Evolutionary conservation across 305 asterid species (phyloP), one percentile per base, ranked within the genome.

Genomic region (Fraxinus albicans): DNA sequence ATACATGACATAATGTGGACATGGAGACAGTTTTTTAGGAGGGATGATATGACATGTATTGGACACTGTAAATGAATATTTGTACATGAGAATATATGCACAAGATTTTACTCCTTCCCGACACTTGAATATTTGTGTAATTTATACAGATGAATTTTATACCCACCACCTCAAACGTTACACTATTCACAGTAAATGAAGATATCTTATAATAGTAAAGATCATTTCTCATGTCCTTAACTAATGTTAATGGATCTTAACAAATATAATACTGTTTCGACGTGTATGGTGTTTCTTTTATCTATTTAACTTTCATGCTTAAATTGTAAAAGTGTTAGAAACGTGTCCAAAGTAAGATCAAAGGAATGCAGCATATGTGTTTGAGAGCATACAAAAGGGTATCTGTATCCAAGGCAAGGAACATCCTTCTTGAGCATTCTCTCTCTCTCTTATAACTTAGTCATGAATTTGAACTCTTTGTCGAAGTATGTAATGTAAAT

Each of bases 401-500:
- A 33, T 72, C 25, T 19, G 4, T 72, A 33, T 72, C 44, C 1
- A 10, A 33, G 76, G 36, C 42, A 72, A n/a, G 77, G 44, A 72
- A 33, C 77, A 72, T 72, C 23, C 76, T 70, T 70, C 75, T 29
- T 29, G 19, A 69, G 75, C 75, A 67, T 13, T 23, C 36, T 27
- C 38, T 3, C 44, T 40, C 47, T 7, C 44, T 38, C 53, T 44
- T 15, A 29, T 12, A 15, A 4, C 23, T 72, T 72, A 33, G 27
- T 36, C 44, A 67, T 19, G 23, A 72, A 36, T 12, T 31, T 72
- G 44, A 13, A 40, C 13, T 67, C 79, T 80, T 55, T 82, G 58
- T 75, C 79, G 21, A 10, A 3, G 7, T 86, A 12, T 77, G 53
- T 53, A n/a, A 65, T 74, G 67, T 82, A 73, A 15, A 73, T 47